These are phyloP conservation scores for Ogataea hybrid DNA, from an alignment of 1,139 yeast genomes.

Conservation along the genomic window DNA sequence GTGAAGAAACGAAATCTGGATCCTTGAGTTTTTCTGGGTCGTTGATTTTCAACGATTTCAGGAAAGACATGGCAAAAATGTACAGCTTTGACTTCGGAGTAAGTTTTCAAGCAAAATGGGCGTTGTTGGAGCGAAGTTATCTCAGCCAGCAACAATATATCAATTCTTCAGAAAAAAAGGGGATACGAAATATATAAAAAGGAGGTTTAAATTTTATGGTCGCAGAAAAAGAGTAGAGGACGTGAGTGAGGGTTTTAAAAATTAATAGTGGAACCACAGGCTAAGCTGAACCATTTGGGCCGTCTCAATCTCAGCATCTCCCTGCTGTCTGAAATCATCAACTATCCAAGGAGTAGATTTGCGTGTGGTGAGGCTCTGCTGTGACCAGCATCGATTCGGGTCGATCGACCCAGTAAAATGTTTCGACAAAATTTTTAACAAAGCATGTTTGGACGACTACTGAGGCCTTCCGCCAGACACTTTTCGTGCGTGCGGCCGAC, in stretches of 20 bases:
- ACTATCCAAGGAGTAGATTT: background rate
- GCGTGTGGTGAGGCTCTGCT: too few species aligned
- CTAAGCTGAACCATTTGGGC: too few species aligned
- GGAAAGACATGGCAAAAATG: slow-evolving; percentile 14
- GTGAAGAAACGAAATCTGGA: slow-evolving; percentile 14
- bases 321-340: background rate
- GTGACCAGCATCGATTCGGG: background rate
- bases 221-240: background rate
- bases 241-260: too few species aligned
- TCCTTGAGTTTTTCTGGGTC: slow-evolving; percentile 21
- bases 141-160: background rate
- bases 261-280: too few species aligned
- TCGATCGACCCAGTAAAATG: slow-evolving; percentile 10
- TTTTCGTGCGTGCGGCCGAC: slow-evolving; percentile 6
- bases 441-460: slow-evolving; percentile 11
- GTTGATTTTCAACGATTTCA: slow-evolving; percentile 20
- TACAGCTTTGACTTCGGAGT: background rate
- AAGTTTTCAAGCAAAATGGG: background rate
- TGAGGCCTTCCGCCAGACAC: slow-evolving; percentile 5
- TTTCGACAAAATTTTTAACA: slow-evolving; percentile 9
- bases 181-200: slow-evolving; percentile 8
- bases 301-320: too few species aligned
- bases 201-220: slow-evolving; percentile 11
- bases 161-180: slow-evolving; percentile 3
- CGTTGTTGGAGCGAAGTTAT: background rate